phyloP scores from a whole-genome alignment of 306 rosid species.

The Mimosa pudica region DNA sequence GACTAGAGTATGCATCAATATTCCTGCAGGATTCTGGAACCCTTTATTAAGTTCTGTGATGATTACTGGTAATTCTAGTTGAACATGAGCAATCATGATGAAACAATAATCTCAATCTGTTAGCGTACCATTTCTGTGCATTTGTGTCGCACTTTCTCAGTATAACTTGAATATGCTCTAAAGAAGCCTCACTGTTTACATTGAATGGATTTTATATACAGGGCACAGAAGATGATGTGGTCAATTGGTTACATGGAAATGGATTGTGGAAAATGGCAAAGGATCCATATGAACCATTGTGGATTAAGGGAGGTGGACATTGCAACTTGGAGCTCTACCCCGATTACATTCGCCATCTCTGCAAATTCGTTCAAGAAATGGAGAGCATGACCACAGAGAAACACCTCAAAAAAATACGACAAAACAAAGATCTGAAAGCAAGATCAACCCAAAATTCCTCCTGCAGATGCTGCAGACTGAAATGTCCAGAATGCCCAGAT shows the following conservation, averaged over 20 bases:
- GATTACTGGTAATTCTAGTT: neutral
- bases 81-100: neutral
- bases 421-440: conserved; percentile 38
- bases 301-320: conserved; percentile 99
- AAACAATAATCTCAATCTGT: neutral
- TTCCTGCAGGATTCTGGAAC: neutral
- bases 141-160: neutral
- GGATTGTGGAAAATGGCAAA: conserved; percentile 88
- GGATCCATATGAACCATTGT: conserved; percentile 89
- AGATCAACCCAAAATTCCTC: conserved; percentile 22
- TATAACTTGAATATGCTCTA: neutral
- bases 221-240: conserved; percentile 98
- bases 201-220: conserved; percentile 29
- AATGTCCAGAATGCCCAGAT: conserved; percentile 46
- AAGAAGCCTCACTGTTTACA: neutral
- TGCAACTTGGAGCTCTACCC: conserved; percentile 99
- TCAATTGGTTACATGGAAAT: conserved; percentile 91
- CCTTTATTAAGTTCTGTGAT: too few species aligned
- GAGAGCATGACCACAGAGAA: conserved; percentile 76
- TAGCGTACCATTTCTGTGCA: neutral
- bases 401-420: conserved; percentile 69
- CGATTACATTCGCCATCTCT: conserved; percentile 83
- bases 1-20: neutral
- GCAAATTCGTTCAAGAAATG: conserved; percentile 83
- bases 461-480: conserved; percentile 50